A percentile compares a stretch with the other conserved stretches of the same genome.
Conservation (phyloP, 2,329 filamentous ascomycete genomes). For the Pseudocercospora eumusae region DNA sequence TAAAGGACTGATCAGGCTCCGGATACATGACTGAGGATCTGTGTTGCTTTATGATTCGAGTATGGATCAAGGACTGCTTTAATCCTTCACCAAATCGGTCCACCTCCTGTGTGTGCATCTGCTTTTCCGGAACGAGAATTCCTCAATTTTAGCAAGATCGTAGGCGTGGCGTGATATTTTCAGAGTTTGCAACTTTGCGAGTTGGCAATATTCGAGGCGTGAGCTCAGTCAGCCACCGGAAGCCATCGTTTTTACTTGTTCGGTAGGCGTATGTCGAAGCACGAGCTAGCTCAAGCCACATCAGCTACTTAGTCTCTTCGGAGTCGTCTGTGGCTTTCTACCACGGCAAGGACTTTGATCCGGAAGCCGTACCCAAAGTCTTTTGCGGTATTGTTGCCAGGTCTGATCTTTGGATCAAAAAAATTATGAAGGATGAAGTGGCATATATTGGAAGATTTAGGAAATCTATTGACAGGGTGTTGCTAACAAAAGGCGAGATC, state of each 20-base stretch:
- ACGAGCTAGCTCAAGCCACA: neutral
- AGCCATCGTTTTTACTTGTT: neutral
- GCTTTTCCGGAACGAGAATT: neutral
- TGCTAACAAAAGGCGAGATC: constrained; percentile 39
- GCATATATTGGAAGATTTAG: neutral
- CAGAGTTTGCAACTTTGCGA: neutral
- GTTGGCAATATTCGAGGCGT: neutral
- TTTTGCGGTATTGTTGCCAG: neutral
- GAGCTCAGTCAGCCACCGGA: neutral
- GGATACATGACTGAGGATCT: neutral
- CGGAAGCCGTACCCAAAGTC: neutral
- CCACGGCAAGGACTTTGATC: neutral
- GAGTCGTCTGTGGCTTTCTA: constrained; percentile 21
- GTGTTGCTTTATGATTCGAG: neutral
- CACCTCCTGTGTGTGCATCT: neutral
- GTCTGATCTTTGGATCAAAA: neutral
- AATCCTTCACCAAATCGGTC: neutral
- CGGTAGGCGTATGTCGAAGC: neutral
- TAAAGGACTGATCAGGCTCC: neutral
- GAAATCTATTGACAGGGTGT: neutral
- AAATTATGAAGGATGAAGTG: neutral
- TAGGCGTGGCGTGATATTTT: neutral
- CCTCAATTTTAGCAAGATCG: neutral
- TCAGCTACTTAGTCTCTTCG: constrained; percentile 18
- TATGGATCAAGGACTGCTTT: neutral